These are phyloP conservation scores for Phlegmacium glaucopus DNA, from an alignment of 768 basidiomycete species.

Conservation along the genomic window DNA sequence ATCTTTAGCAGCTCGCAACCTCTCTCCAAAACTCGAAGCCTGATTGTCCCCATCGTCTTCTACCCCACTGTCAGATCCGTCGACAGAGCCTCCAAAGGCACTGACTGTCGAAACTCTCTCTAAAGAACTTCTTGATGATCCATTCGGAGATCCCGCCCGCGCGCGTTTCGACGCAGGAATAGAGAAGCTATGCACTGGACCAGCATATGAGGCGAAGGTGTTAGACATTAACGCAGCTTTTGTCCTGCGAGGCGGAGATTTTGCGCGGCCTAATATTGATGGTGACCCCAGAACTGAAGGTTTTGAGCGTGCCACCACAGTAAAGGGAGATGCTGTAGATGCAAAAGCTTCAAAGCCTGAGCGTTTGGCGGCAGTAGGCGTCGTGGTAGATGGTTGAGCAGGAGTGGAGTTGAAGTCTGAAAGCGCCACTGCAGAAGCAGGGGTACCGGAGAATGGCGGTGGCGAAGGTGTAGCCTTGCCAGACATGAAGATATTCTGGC, in stretches of 20 bases:
- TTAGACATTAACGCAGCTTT: conserved; percentile 37
- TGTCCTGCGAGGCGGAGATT: conserved; percentile 52
- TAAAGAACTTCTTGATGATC: conserved; percentile 40
- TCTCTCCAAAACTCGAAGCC: conserved; percentile 56
- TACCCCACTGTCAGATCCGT: conserved; percentile 35
- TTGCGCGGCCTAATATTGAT: conserved; percentile 42
- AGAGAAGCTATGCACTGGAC: conserved; percentile 47
- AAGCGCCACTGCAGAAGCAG: conserved; percentile 15
- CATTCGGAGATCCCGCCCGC: conserved; percentile 47
- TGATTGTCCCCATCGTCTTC: conserved; percentile 47
- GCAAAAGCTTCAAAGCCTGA: conserved; percentile 58
- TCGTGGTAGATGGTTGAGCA: conserved; percentile 4
- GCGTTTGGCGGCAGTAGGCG: conserved; percentile 33
- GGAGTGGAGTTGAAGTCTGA: conserved; percentile 10
- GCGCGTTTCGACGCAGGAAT: conserved; percentile 53
- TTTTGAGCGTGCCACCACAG: conserved; percentile 45
- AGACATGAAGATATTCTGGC: conserved; percentile 52
- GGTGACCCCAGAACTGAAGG: conserved; percentile 48
- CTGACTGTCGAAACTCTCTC: conserved; percentile 33
- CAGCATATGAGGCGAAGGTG: conserved; percentile 62
- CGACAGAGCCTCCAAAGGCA: conserved; percentile 21
- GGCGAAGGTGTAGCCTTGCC: conserved; percentile 30
- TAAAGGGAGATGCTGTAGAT: conserved; percentile 48
- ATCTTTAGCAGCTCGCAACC: conserved; percentile 55
- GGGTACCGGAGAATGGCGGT: conserved; percentile 23